Percentiles rank a stretch among this genome's conserved stretches.
Conservation (phyloP, 2,329 filamentous ascomycete species). For the Fusarium miscanthi region DNA sequence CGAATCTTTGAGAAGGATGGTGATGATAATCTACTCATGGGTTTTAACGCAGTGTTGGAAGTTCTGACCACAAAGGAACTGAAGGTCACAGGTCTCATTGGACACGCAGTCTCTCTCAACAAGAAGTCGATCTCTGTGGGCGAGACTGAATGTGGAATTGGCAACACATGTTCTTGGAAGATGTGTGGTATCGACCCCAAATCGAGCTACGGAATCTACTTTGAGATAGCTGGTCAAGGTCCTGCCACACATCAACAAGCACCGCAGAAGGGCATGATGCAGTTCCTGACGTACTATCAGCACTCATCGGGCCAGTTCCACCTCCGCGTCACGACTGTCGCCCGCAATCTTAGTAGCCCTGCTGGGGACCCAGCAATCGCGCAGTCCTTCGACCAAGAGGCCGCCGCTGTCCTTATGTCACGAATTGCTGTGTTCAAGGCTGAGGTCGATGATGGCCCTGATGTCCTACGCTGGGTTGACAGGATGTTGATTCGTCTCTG, state of each 20-base stretch:
- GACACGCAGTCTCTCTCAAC: conserved; percentile 95
- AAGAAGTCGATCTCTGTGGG: conserved; percentile 98
- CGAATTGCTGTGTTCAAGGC: conserved; percentile 99
- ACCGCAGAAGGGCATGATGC: conserved; percentile 93
- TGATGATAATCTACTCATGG: conserved; percentile 95
- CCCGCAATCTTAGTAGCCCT: conserved; percentile 89
- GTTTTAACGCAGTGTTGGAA: conserved; percentile 96
- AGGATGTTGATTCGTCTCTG: conserved; percentile 97
- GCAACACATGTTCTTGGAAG: conserved; percentile 99
- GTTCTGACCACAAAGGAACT: conserved; percentile 97
- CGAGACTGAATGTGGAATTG: conserved; percentile 97
- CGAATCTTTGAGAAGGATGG: conserved; percentile 97
- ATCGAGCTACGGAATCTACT: conserved; percentile 95
- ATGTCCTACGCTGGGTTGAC: conserved; percentile 97
- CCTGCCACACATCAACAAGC: conserved; percentile 87
- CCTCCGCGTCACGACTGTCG: conserved; percentile 92
- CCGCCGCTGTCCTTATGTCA: conserved; percentile 98
- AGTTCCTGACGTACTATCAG: conserved; percentile 98
- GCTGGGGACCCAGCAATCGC: conserved; percentile 94
- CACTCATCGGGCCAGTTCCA: conserved; percentile 97
- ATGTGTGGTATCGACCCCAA: conserved; percentile 98
- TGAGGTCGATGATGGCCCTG: conserved; percentile 97
- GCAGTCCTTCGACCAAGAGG: conserved; percentile 98
- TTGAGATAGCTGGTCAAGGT: conserved; percentile 95
- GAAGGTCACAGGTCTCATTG: conserved; percentile 97